phyloP scores from a whole-genome alignment of 73 alveolate species.

The Paramecium pentaurelia region DNA sequence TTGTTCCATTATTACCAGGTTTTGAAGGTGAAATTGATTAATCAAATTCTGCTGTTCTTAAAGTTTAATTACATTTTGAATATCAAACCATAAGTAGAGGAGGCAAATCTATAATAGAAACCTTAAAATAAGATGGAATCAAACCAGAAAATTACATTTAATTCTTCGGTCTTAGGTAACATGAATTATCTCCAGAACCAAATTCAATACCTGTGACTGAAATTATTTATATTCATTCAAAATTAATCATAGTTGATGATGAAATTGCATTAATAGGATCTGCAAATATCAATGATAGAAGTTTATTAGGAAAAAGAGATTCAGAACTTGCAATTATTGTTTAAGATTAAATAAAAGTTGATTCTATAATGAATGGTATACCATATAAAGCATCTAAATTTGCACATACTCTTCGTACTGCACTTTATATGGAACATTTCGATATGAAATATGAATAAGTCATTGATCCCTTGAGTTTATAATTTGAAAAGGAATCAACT shows the following conservation, averaged over 20 bases:
- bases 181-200: constrained; percentile 52
- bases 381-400: constrained; percentile 43
- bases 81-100: constrained; percentile 76
- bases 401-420: constrained; percentile 66
- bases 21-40: constrained; percentile 88
- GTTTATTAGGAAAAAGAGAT: constrained; percentile 91
- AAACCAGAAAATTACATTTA: constrained; percentile 83
- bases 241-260: constrained; percentile 94
- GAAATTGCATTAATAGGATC: constrained; percentile 83
- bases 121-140: constrained; percentile 52
- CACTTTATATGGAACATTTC: constrained; percentile 88
- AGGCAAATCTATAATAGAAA: constrained; percentile 71
- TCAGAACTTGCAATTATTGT: constrained; percentile 80
- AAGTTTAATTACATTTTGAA: constrained; percentile 75
- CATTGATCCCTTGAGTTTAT: constrained; percentile 79
- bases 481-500: constrained; percentile 49
- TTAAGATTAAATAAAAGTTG: constrained; percentile 46
- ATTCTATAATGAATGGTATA: constrained; percentile 43
- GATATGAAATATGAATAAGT: constrained; percentile 71
- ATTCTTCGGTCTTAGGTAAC: constrained; percentile 82
- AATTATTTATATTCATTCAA: constrained; percentile 90
- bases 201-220: constrained; percentile 76
- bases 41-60: constrained; percentile 67
- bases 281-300: constrained; percentile 96
- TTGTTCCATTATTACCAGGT: constrained; percentile 94